A percentile compares a stretch with the other conserved stretches of the same genome.
These are phyloP conservation scores for Metschnikowia arizonensis DNA, from an alignment of 805 yeast genomes.

Conservation along the genomic window DNA sequence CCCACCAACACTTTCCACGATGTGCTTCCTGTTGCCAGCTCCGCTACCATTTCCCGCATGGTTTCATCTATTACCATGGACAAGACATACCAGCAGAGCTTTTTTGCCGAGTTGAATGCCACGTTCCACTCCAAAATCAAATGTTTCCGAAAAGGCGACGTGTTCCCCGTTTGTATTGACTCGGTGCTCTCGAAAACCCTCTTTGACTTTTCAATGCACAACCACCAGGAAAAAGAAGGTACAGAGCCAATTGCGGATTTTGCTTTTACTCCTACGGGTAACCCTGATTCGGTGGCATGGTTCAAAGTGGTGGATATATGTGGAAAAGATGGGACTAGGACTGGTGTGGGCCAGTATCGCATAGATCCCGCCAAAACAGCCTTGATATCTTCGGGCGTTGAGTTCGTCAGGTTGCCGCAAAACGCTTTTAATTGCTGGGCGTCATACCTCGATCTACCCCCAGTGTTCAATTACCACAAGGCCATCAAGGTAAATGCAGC, in stretches of 20 bases:
- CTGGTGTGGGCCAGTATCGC: conserved; percentile 40
- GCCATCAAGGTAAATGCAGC: conserved; percentile 17
- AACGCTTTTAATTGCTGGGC: conserved; percentile 41
- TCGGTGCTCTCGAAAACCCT: conserved; percentile 57
- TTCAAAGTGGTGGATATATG: conserved; percentile 60
- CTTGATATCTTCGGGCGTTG: conserved; percentile 65
- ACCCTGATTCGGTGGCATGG: conserved; percentile 79
- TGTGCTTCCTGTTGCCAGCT: conserved; percentile 49
- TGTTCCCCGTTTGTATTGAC: conserved; percentile 77
- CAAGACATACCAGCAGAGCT: conserved; percentile 54
- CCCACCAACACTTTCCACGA: conserved; percentile 20
- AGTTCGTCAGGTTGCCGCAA: conserved; percentile 34
- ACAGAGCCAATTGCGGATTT: conserved; percentile 12
- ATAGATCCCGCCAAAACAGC: conserved; percentile 68
- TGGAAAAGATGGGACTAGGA: conserved; percentile 22
- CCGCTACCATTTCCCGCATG: conserved; percentile 62
- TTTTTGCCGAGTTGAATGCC: conserved; percentile 56
- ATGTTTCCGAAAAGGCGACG: conserved; percentile 59
- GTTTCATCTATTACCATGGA: conserved; percentile 69
- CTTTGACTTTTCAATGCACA: conserved; percentile 20
- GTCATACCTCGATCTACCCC: conserved; percentile 43
- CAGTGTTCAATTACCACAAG: conserved; percentile 33
- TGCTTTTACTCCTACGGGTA: conserved; percentile 51
- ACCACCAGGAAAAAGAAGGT: conserved; percentile 19
- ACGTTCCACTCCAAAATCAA: conserved; percentile 58